Base-by-base conservation (phyloP, 352 stramenopile species). In the Phytophthora pisi region DNA sequence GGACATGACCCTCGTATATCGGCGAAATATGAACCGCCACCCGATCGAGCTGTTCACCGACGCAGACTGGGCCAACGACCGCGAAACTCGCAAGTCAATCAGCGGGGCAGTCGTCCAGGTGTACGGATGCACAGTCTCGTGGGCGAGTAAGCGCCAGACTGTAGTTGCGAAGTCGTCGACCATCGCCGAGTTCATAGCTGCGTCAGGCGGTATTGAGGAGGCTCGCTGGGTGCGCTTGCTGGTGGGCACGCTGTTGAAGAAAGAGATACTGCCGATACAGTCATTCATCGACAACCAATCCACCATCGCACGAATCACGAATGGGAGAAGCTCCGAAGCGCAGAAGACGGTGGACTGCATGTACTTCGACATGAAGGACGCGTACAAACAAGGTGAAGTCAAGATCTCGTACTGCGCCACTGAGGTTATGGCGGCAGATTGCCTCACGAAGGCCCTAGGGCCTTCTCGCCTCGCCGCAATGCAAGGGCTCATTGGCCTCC, bases 1-100 rank as follows among this genome's bases (percentile, higher is more conserved):
- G 13, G 15, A 7, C 38, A 8, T 45, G 36, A 42, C 36, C 36
- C 36, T 42, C 36, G 36, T 42, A 42, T n/a, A 18, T 52, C 59
- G 15, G 15, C 5, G n/a, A 13, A 38, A 8, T 10, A 42, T 13
- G 4, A n/a, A 6, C 16, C 26, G 47, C 2, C 3, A 46, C 6
- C 18, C 13, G 36, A 16, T 62, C 5, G 42, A 23, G 11, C 4
- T 55, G 10, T 55, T 55, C 10, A 59, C 38, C 10, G 50, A 59
- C 18, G 24, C 50, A 28, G 26, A 66, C 8, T 59, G 42, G 51
- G 26, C 59, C 4, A 55, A 60, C 28, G 40, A 60, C 4, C 20
- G 36, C 4, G 18, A 18, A 20, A 42, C 24, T 5, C 26, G 51
- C 11, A 46, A 40, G 24, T 66, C 38, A 0, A 31, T 55, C 4